These are phyloP conservation scores for Acanthochlamys bracteata DNA, from an alignment of 106 monocot species.

Conservation along the genomic window DNA sequence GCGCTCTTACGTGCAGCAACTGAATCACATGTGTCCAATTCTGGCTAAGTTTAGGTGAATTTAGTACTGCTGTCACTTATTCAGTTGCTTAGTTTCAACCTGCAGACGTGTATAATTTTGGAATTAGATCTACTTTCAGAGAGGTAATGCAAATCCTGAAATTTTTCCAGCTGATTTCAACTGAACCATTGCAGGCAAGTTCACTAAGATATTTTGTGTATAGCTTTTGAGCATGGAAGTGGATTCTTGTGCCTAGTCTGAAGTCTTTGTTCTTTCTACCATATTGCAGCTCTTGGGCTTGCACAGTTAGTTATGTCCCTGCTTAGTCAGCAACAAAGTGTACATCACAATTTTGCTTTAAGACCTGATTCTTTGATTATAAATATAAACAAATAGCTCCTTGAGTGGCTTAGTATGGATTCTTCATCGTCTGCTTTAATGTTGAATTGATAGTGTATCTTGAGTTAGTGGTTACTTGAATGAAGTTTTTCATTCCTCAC, in stretches of 20 bases:
- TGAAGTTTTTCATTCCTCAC: too few relatives aligned
- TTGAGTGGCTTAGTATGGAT: too few relatives aligned
- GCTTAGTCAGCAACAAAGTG: slow-evolving; percentile 37
- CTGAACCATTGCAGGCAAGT: slow-evolving; percentile 68
- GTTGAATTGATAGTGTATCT: too few relatives aligned
- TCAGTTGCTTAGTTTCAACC: slow-evolving; percentile 57
- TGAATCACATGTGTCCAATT: slow-evolving; percentile 36
- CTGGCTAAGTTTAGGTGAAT: too few relatives aligned
- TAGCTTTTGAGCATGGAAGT: not conserved
- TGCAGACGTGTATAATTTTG: slow-evolving; percentile 46
- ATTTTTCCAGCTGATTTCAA: slow-evolving; percentile 62
- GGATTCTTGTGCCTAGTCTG: not conserved
- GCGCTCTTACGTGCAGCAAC: slow-evolving; percentile 69
- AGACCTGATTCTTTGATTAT: too few relatives aligned
- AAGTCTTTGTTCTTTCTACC: slow-evolving; percentile 6
- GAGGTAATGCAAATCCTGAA: slow-evolving; percentile 81
- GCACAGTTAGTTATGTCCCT: slow-evolving; percentile 46
- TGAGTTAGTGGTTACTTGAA: too few relatives aligned
- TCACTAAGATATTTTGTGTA: not conserved
- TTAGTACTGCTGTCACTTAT: too few relatives aligned
- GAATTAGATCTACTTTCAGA: slow-evolving; percentile 56
- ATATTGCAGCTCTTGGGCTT: slow-evolving; percentile 57
- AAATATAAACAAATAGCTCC: too few relatives aligned
- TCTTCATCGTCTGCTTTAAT: too few relatives aligned
- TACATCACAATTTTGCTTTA: too few relatives aligned